Conservation (phyloP, 176 grass and related monocot species). For the Bolboschoenus planiculmis region DNA sequence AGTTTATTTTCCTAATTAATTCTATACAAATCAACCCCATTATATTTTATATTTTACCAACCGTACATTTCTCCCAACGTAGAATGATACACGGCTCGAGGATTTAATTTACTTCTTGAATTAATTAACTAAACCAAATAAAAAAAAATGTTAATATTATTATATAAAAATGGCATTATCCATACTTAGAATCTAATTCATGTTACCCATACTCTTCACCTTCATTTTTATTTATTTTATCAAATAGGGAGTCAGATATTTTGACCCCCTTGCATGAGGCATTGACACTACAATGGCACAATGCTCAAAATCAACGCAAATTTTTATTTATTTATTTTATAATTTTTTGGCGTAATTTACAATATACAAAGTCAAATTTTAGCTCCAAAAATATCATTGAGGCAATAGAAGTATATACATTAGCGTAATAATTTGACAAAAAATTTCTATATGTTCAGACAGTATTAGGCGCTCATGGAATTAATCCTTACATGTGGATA, state of each 20-base stretch:
- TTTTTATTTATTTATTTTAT: not conserved
- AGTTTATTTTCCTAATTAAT: too few relatives aligned
- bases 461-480: not conserved
- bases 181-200: not conserved
- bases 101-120: not conserved
- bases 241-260: not conserved
- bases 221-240: too few relatives aligned
- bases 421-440: too few relatives aligned
- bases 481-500: not conserved
- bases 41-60: not conserved
- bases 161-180: not conserved
- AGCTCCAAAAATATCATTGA: not conserved
- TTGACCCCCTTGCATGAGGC: not conserved
- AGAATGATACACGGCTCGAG: not conserved
- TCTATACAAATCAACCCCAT: not conserved
- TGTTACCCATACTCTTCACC: not conserved
- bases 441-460: not conserved
- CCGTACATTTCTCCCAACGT: not conserved
- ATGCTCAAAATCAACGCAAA: not conserved
- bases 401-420: not conserved
- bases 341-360: not conserved
- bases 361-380: not conserved
- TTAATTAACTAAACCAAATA: not conserved
- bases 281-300: not conserved
- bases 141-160: not conserved